A percentile compares a stretch with the other conserved stretches of the same genome.
Evolutionary conservation across 1,284 basidiomycete genomes (phyloP).

Genomic region (Rhodotorula sp.): DNA sequence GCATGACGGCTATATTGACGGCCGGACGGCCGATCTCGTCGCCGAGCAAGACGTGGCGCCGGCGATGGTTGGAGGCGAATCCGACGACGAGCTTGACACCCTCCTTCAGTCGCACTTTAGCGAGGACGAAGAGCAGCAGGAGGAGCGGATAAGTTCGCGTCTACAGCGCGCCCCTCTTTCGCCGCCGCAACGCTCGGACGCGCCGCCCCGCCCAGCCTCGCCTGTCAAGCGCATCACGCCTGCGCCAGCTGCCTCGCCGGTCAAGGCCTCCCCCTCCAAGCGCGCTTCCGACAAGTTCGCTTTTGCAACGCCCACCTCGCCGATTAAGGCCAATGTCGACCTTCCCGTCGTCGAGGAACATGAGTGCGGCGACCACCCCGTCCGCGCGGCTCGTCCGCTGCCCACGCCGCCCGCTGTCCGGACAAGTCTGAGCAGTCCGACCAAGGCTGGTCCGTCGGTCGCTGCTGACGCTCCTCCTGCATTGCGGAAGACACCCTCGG

Average conservation of each 20-base stretch:
- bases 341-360: not conserved
- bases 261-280: not conserved
- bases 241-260: not conserved
- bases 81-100: constrained; percentile 39
- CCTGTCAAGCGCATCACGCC: not conserved
- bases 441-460: not conserved
- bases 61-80: constrained; percentile 2
- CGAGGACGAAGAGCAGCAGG: constrained; percentile 29
- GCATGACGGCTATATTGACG: not conserved
- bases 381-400: constrained; percentile 20
- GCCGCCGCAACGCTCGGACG: not conserved
- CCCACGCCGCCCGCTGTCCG: constrained; percentile 6
- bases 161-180: not conserved
- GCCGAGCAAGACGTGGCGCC: not conserved
- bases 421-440: not conserved
- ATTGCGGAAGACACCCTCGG: constrained; percentile 28
- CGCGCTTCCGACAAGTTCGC: constrained; percentile 23
- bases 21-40: too few relatives aligned
- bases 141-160: not conserved
- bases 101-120: constrained; percentile 36
- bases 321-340: constrained; percentile 31
- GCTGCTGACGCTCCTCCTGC: not conserved
- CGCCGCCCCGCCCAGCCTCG: not conserved
- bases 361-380: not conserved
- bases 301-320: constrained; percentile 34